Conservation (phyloP, 2,329 filamentous ascomycete genomes). For the Ceratocystis smalleyi region DNA sequence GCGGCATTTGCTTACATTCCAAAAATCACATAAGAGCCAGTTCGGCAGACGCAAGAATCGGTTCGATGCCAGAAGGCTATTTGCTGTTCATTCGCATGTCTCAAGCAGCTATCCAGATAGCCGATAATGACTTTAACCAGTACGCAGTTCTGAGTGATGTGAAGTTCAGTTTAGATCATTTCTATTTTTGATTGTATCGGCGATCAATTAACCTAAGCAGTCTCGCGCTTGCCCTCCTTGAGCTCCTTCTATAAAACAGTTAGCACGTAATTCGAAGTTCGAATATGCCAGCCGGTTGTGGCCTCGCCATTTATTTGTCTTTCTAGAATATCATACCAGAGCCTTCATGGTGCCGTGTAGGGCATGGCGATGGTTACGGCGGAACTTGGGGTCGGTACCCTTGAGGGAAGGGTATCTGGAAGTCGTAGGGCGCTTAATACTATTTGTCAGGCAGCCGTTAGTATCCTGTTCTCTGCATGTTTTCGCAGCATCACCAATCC, state of each 20-base stretch:
- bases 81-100: neutral
- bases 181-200: constrained; percentile 17
- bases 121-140: too few species aligned
- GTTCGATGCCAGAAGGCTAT: too few species aligned
- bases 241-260: constrained; percentile 66
- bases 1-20: too few species aligned
- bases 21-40: too few species aligned
- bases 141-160: neutral
- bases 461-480: neutral
- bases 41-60: too few species aligned
- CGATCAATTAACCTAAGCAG: constrained; percentile 42
- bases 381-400: constrained; percentile 98
- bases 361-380: constrained; percentile 98
- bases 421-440: constrained; percentile 99
- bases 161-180: constrained; percentile 16
- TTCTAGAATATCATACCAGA: constrained; percentile 50
- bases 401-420: constrained; percentile 97
- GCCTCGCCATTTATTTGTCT: neutral
- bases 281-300: neutral
- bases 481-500: neutral
- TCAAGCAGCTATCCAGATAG: too few species aligned
- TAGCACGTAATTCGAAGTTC: constrained; percentile 20
- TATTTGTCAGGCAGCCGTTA: constrained; percentile 27
- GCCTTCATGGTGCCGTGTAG: constrained; percentile 98
- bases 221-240: constrained; percentile 86